Evolutionary conservation across 768 basidiomycete species (phyloP).

Genomic region (Holtermannia corniformis): DNA sequence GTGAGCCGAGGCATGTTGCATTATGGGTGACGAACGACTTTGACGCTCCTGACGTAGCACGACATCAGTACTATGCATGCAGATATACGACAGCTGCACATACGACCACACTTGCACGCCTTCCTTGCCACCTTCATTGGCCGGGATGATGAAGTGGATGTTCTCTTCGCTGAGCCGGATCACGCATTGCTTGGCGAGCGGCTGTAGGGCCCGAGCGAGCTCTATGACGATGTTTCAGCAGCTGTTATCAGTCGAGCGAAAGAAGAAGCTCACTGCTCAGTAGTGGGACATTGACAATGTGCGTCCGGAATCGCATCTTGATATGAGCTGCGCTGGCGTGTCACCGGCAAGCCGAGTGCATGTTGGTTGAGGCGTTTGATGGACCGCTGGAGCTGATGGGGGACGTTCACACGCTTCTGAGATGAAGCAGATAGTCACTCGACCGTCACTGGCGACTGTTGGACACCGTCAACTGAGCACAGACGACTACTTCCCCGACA

Average conservation of each 20-base stretch:
- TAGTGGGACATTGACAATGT: constrained; percentile 29
- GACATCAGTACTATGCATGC: not conserved
- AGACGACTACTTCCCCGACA: no score
- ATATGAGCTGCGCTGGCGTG: not conserved
- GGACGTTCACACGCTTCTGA: no score
- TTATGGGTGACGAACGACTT: no score
- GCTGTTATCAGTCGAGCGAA: not conserved
- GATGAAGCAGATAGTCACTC: no score
- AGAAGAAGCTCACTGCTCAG: constrained; percentile 26
- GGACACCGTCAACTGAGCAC: no score
- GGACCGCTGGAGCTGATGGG: not conserved
- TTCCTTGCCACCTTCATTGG: constrained; percentile 32
- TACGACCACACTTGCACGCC: constrained; percentile 43
- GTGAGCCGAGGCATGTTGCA: no score
- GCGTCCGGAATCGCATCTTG: constrained; percentile 37
- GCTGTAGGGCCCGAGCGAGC: constrained; percentile 30
- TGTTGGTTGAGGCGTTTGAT: not conserved
- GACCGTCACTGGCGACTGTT: no score
- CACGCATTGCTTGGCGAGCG: constrained; percentile 27
- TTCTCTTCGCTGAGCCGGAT: constrained; percentile 31
- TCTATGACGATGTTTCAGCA: constrained; percentile 19
- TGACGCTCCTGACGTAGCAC: not conserved
- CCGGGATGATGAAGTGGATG: constrained; percentile 39
- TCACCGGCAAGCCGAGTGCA: not conserved
- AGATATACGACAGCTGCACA: constrained; percentile 6